phyloP scores from a whole-genome alignment of 179 eudicot species.

The Corrigiola litoralis region DNA sequence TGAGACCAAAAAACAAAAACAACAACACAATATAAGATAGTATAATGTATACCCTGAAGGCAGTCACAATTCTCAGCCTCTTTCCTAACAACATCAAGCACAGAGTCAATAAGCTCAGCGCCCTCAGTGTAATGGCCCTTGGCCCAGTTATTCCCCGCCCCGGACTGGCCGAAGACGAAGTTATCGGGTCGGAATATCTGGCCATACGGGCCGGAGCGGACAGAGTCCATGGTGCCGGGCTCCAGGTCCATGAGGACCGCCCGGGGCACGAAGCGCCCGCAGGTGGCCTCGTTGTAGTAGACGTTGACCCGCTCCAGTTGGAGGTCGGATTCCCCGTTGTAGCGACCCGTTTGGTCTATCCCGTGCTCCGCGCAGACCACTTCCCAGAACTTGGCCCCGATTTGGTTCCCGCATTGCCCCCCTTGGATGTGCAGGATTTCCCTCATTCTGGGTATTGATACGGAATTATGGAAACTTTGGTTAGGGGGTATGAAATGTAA shows the following conservation, averaged over 20 bases:
- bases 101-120: slow-evolving; percentile 51
- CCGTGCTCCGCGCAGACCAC: slow-evolving; percentile 49
- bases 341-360: slow-evolving; percentile 43
- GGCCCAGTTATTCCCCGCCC: slow-evolving; percentile 59
- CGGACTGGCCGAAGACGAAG: slow-evolving; percentile 50
- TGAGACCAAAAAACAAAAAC: not conserved
- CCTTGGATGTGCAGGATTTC: slow-evolving; percentile 52
- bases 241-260: slow-evolving; percentile 66
- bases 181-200: slow-evolving; percentile 57
- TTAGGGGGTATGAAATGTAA: not conserved
- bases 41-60: slow-evolving; percentile 52
- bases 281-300: slow-evolving; percentile 49
- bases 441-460: slow-evolving; percentile 20
- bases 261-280: slow-evolving; percentile 49
- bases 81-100: slow-evolving; percentile 52
- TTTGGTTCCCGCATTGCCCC: slow-evolving; percentile 50
- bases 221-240: slow-evolving; percentile 53
- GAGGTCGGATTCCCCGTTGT: slow-evolving; percentile 35
- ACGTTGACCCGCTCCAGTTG: slow-evolving; percentile 48
- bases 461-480: not conserved
- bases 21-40: not conserved
- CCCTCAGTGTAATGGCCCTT: slow-evolving; percentile 56
- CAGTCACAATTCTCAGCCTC: slow-evolving; percentile 54
- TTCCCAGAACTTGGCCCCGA: slow-evolving; percentile 49
- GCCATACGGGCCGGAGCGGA: slow-evolving; percentile 46